Conservation (phyloP, 495 filamentous ascomycete species). For the Apiosordaria backusii region DNA sequence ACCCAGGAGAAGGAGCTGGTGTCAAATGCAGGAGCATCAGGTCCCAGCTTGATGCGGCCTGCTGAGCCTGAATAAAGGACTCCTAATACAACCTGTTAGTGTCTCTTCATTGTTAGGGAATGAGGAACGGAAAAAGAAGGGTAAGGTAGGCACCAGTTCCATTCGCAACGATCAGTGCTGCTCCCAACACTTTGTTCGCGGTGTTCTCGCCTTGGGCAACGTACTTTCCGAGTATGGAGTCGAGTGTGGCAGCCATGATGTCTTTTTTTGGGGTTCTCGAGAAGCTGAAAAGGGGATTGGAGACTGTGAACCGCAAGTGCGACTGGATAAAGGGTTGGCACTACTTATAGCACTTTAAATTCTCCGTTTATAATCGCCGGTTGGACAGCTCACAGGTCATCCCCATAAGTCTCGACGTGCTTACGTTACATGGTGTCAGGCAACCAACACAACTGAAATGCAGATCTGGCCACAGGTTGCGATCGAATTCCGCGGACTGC, state of each 20-base stretch:
- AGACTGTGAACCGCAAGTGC: neutral
- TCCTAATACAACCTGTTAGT: constrained; percentile 7
- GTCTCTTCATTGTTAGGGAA: too few species aligned
- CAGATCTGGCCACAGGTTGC: neutral
- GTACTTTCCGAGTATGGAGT: constrained; percentile 25
- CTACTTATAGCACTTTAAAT: neutral
- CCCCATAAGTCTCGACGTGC: neutral
- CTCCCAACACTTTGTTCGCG: constrained; percentile 32
- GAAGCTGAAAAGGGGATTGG: neutral
- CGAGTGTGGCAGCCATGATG: constrained; percentile 25
- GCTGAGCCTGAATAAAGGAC: constrained; percentile 26
- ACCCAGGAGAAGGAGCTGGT: constrained; percentile 50
- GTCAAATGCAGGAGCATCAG: constrained; percentile 28
- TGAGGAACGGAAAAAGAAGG: too few species aligned
- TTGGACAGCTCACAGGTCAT: neutral
- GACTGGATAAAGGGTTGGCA: neutral
- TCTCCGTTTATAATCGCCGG: neutral
- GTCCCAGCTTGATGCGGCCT: constrained; percentile 20
- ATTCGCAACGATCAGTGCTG: constrained; percentile 28
- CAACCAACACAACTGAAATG: neutral
- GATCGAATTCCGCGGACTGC: too few species aligned
- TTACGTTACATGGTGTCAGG: neutral
- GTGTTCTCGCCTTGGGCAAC: constrained; percentile 18
- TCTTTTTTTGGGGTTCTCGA: neutral
- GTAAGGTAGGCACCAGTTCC: constrained; percentile 21